Base-by-base conservation (phyloP, 2,329 filamentous ascomycete genomes). In the Ascocoryne sarcoides region DNA sequence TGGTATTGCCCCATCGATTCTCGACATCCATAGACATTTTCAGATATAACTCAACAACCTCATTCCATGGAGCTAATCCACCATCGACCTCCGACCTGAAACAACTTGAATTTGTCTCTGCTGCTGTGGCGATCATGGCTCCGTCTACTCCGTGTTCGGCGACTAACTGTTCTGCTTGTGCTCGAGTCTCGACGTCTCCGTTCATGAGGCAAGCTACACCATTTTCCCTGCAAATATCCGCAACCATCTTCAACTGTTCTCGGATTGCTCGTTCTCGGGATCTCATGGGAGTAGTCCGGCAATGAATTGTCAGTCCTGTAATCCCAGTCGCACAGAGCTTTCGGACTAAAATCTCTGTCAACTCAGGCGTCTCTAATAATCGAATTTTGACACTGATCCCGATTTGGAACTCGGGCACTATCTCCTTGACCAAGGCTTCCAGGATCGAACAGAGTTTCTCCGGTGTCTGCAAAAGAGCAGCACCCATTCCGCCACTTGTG, bases 361-460 rank as follows among this genome's bases (percentile, higher is more conserved):
- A 67, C 44, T 79, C 81, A 0, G 83, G 68, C 0, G 81, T 85
- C 40, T 88, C 79, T 2, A 98, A 71, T 18, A 98, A 73, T 36
- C 92, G 79, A 43, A 98, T 98, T 69, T 98, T 98, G 53, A 98
- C 92, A 54, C 86, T 94, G 58, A 98, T 92, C 41, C 90, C 89
- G 50, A 98, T 93, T 48, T 89, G 75, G 53, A 82, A 88, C 28
- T 82, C 79, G 14, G 78, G 75, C 3, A 78, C 76, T 19, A 96
- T 83, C 48, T 90, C 75, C 43, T 75, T 69, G 2, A 96, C 89
- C 8, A 98, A 70, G 0, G 85, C 80, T 46, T 83, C 79, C 5
- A 98, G 71, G 49, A 98, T 98, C 0, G 80, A 73, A 53, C 80
- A 83, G 1, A 98, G 74, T 55, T 76, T 79, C 49, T 96, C 89